Base-by-base conservation (phyloP, 2,329 filamentous ascomycete species). In the Aspergillus amoenus region DNA sequence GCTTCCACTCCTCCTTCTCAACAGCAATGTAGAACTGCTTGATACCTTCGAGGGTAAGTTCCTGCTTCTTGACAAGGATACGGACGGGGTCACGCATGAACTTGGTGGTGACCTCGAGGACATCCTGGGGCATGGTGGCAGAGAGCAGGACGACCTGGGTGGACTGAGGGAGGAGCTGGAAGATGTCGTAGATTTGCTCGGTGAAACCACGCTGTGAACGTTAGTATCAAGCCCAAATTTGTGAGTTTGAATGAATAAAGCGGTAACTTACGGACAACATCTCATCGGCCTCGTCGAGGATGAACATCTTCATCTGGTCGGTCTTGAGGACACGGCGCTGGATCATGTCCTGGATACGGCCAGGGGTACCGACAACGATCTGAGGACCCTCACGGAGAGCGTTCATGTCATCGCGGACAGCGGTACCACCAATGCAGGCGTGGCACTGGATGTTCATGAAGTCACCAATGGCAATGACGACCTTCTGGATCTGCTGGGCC, bases 21-120 rank as follows among this genome's bases (percentile, higher is more conserved):
- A 99, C 94, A 60, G 94, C 94, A 81, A 99, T 97, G 84, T 97
- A 99, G 84, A 97, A 99, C 80, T 99, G 94, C 87, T 99, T 99
- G 77, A 99, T 96, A 91, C 94, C 94, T 83, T 99, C 94, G 59
- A 99, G 91, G 74, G 94, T 99, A 79, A 99, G 88, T 79, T 99
- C 94, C 75, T 95, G 93, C 87, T 96, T 96, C 90, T 99, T 99
- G 81, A 99, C 94, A 70, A 99, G 86, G 76, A 99, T 97, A 76
- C 94, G 93, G 79, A 99, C 90, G 68, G 94, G 94, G 81, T 99
- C 94, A 72, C 92, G 93, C 94, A 99, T 99, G 86, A 99, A 99
- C 84, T 97, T 97, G 82, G 93, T 97, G 75, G 94, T 99, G 76
- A 99, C 93, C 84, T 99, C 94, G 61, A 99, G 88, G 62, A 99